A percentile compares a stretch with the other conserved stretches of the same genome.
Evolutionary conservation across 345 rosid genomes (phyloP).

Genomic region (Cardamine resedifolia): DNA sequence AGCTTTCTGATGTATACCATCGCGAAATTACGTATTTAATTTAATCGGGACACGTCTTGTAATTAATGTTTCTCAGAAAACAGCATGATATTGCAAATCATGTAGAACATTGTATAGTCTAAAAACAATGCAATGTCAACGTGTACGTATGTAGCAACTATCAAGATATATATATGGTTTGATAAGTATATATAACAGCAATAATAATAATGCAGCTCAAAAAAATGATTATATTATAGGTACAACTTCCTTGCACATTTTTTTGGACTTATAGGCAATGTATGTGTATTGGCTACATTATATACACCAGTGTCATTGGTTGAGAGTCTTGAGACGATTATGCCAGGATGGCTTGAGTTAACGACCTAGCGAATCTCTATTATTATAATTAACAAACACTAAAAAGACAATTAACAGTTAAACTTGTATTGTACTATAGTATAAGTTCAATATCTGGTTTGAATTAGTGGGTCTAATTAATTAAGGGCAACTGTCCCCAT

Average conservation of each 20-base stretch:
- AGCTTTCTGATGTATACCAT: neutral
- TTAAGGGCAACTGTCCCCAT: conserved; percentile 36
- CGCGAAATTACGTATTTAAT: neutral
- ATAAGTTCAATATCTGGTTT: conserved; percentile 15
- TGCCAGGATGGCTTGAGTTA: conserved; percentile 33
- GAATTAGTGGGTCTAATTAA: conserved; percentile 16
- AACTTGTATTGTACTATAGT: conserved; percentile 7
- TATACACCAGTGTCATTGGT: conserved; percentile 9
- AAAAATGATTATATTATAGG: conserved; percentile 25
- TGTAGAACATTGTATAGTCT: conserved; percentile 27
- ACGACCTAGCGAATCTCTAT: conserved; percentile 22
- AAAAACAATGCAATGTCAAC: conserved; percentile 14
- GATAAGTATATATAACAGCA: neutral
- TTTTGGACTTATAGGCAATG: conserved; percentile 23
- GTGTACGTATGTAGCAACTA: neutral
- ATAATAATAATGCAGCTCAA: conserved; percentile 12
- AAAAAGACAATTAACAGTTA: conserved; percentile 17
- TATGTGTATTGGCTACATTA: conserved; percentile 5
- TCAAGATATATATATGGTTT: neutral
- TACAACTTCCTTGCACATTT: conserved; percentile 31
- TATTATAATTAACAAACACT: conserved; percentile 21
- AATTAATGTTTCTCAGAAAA: conserved; percentile 5
- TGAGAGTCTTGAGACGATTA: conserved; percentile 5
- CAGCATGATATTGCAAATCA: conserved; percentile 11
- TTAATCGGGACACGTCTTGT: neutral